Percentiles rank a stretch among this genome's conserved stretches.
Conservation (phyloP, 2,329 filamentous ascomycete species). For the Stachybotrys elegans region DNA sequence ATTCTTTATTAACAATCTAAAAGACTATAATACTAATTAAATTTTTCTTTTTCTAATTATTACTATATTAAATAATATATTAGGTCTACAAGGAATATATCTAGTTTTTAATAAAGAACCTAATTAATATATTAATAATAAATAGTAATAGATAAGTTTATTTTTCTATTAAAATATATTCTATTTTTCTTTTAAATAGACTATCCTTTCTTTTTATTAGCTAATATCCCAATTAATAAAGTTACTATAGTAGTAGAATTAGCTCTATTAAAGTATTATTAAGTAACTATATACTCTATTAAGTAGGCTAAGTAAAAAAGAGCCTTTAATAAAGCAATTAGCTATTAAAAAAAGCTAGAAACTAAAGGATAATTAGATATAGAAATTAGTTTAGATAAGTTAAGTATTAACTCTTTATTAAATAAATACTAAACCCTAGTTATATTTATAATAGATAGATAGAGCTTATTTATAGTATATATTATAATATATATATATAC, state of each 20-base stretch:
- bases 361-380: neutral
- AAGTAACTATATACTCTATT: constrained; percentile 1
- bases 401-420: neutral
- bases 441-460: constrained; percentile 1
- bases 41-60: neutral
- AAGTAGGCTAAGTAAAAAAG: neutral
- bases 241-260: neutral
- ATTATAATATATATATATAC: neutral
- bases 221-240: constrained; percentile 1
- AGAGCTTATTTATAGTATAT: neutral
- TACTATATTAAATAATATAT: neutral
- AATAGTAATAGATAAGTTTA: neutral
- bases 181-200: neutral
- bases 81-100: neutral
- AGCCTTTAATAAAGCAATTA: too few relatives aligned
- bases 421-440: neutral
- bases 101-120: neutral
- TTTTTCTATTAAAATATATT: neutral
- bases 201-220: constrained; percentile 1
- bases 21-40: constrained; percentile 1
- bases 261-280: neutral
- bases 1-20: neutral
- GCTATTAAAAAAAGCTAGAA: neutral
- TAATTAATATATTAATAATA: constrained; percentile 1
- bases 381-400: neutral